These are phyloP conservation scores for Gossypium schwendimanii DNA, from an alignment of 441 rosid species.

Conservation along the genomic window DNA sequence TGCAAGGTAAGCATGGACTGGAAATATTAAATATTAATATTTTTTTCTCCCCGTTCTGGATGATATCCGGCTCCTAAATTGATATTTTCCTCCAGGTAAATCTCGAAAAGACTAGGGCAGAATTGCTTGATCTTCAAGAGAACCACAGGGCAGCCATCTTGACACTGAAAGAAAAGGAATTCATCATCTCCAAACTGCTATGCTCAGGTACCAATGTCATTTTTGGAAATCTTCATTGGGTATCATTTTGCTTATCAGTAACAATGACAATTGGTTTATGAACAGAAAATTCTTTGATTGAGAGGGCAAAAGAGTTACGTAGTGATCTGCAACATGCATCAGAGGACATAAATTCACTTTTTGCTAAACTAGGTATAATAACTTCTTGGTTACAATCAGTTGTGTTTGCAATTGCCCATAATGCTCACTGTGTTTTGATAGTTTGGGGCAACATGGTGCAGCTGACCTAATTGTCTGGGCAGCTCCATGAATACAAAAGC, in stretches of 20 bases:
- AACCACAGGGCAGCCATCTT: conserved; percentile 37
- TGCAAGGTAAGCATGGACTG: conserved; percentile 48
- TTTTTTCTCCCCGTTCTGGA: conserved; percentile 9
- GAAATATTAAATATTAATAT: conserved; percentile 1
- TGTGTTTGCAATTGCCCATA: background rate
- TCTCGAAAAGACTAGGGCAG: conserved; percentile 46
- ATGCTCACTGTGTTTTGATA: background rate
- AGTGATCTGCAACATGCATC: conserved; percentile 72
- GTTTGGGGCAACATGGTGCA: background rate
- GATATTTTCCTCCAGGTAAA: conserved; percentile 35
- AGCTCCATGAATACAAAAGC: background rate
- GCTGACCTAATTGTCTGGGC: background rate
- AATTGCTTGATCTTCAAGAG: conserved; percentile 64
- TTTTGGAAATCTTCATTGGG: background rate
- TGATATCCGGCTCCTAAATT: conserved; percentile 9
- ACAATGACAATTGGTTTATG: conserved; percentile 7
- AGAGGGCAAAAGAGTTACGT: conserved; percentile 57
- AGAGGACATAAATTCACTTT: conserved; percentile 58
- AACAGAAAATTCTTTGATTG: conserved; percentile 59
- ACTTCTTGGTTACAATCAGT: background rate
- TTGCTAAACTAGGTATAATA: conserved; percentile 55
- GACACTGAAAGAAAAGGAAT: conserved; percentile 48
- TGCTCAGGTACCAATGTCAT: conserved; percentile 43
- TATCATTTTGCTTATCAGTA: background rate
- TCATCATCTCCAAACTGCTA: conserved; percentile 48